phyloP scores from a whole-genome alignment of 805 yeast genomes.

The Pichia manshurica region DNA sequence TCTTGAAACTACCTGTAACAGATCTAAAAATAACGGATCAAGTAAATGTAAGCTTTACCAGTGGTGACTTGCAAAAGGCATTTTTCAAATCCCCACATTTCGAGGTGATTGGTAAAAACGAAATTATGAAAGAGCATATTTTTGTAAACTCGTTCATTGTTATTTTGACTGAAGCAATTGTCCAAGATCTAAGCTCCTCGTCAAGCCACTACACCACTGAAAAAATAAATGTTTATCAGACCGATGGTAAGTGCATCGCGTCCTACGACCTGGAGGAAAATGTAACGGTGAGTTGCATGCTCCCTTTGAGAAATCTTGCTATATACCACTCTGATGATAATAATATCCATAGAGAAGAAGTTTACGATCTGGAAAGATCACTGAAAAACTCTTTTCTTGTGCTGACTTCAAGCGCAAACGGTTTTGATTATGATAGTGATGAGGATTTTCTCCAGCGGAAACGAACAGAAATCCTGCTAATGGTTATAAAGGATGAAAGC shows the following conservation, averaged over 20 bases:
- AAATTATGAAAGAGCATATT: slow-evolving; percentile 5
- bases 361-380: background rate
- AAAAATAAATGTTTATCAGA: background rate
- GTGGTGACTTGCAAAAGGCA: background rate
- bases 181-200: background rate
- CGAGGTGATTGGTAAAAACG: background rate
- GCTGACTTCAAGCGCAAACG: slow-evolving; percentile 9
- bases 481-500: slow-evolving; percentile 10
- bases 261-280: slow-evolving; percentile 18
- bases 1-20: background rate
- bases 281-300: slow-evolving; percentile 12
- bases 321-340: background rate
- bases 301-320: background rate
- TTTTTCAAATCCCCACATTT: slow-evolving; percentile 7
- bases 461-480: slow-evolving; percentile 14
- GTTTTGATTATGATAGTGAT: slow-evolving; percentile 6
- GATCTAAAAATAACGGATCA: background rate
- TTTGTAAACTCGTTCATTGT: background rate
- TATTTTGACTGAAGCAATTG: background rate
- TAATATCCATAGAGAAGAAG: slow-evolving; percentile 9
- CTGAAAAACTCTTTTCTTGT: slow-evolving; percentile 15
- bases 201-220: background rate
- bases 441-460: background rate
- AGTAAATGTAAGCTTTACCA: background rate
- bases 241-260: slow-evolving; percentile 5